Percentiles rank a stretch among this genome's conserved stretches.
Conservation (phyloP, 257 asterid species). For the Ophiorrhiza pumila region DNA sequence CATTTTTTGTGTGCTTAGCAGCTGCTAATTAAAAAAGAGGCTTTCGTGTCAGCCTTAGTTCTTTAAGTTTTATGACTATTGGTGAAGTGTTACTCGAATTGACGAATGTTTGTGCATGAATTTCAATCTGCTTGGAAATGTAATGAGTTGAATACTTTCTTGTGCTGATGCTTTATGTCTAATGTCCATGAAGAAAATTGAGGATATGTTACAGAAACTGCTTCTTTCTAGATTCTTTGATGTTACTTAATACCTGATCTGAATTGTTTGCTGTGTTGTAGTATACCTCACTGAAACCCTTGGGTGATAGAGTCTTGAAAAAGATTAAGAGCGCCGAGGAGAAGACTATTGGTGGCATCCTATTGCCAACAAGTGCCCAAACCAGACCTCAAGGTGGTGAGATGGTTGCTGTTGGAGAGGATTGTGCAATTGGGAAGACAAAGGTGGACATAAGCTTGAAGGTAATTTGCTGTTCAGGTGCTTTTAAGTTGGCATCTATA, state of each 20-base stretch:
- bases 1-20: too few species aligned
- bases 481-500: not conserved
- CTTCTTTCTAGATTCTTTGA: not conserved
- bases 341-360: conserved; percentile 84
- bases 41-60: not conserved
- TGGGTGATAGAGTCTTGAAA: conserved; percentile 90
- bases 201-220: too few species aligned
- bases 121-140: not conserved
- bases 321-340: conserved; percentile 79
- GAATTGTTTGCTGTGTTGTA: conserved; percentile 24
- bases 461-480: conserved; percentile 35
- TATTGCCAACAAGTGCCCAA: conserved; percentile 73
- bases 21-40: not conserved
- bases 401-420: conserved; percentile 94
- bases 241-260: not conserved
- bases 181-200: not conserved
- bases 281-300: conserved; percentile 94
- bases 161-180: not conserved
- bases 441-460: conserved; percentile 69
- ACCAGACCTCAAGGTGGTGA: conserved; percentile 81
- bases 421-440: conserved; percentile 69
- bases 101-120: not conserved
- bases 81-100: not conserved
- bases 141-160: not conserved
- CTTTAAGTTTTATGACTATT: not conserved